Evolutionary conservation across 805 yeast species (phyloP), one percentile per base, ranked within the genome.

Genomic region (Metschnikowia kofuensis): DNA sequence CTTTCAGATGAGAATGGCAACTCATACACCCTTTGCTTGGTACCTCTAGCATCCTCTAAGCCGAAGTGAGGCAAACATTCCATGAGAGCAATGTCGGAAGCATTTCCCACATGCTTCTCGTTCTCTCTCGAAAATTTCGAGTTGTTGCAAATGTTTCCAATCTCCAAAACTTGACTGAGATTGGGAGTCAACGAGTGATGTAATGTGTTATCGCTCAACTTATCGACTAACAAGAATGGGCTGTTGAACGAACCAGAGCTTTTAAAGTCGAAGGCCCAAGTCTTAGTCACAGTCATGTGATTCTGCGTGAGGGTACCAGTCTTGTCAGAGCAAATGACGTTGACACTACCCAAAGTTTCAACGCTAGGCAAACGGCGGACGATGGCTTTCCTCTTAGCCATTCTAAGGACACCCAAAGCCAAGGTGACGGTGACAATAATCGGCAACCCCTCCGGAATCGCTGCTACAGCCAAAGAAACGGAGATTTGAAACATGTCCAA

Each of bases 381-480:
- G 63, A 94, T 94, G 2, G 98, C 99, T 60, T 86, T 87, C 58
- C 90, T 85, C 45, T 82, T 83, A 6, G 99, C 97, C 99, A 94
- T 94, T 70, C 98, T 79, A 57, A 94, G 75, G 39, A 94, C 99
- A 43, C 99, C 99, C 21, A 94, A 75, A 0, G 99, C 99, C 54
- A 94, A 75, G 0, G 99, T 94, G 9, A 94, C 99, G 6, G 99
- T 92, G 37, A 94, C 99, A 65, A 94, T 94, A 60, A 94, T 94
- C 0, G 99, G 99, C 57, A 94, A 78, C 47, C 99, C 99, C 69
- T 94, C 99, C 6, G 99, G 99, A 59, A 94, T 94, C 4, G 99
- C 99, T 44, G 99, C 99, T 15, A 94, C 99, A 2, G 99, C 99
- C 53, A 94, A 76, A 1, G 97, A 90, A 9, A 94, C 99, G 1